Base-by-base conservation (phyloP, 805 yeast species). In the Grigorovia humatica region DNA sequence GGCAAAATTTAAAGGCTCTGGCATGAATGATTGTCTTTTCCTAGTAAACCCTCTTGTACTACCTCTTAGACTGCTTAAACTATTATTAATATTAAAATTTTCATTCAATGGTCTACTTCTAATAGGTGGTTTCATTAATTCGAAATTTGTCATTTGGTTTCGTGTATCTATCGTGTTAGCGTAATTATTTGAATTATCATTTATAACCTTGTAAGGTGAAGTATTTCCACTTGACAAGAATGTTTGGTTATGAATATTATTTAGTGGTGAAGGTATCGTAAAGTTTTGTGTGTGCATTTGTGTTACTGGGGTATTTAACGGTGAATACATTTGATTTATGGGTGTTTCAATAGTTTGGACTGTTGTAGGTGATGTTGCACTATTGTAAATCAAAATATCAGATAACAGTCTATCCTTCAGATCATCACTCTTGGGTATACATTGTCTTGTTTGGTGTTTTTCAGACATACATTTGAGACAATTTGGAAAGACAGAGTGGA, bases 401-500 rank as follows among this genome's bases (percentile, higher is more conserved):
- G 68, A 64, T n/a, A 63, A 55, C 9, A 67, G 41, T 46, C 53
- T 58, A 50, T 66, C 68, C 45, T 58, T 62, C 7, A 61, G 50
- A 19, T 59, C 64, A 4, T 56, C 59, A 50, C 59, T 59, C 40
- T 54, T 55, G 1, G 71, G 70, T 17, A 64, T 51, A 49, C 69
- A 67, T 40, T 59, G 58, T 4, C 49, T 54, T 19, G 49, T 47
- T 9, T 32, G 48, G 7, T 48, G 47, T 17, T 47, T 50, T 12
- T 55, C 59, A 19, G 43, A 32, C 2, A 48, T 35, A 48, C 69
- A 65, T 48, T 55, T 56, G 4, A 40, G 52, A 52, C 70, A 66
- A 3, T 48, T 40, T 1, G 70, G 70, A 48, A 65, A 65, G 41
- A 61, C 44, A 2, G 62, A 54, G 44, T 57, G 51, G n/a, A 62